Evolutionary conservation across 1,284 basidiomycete genomes (phyloP).

Genomic region (Sanguinoderma infundibulare): DNA sequence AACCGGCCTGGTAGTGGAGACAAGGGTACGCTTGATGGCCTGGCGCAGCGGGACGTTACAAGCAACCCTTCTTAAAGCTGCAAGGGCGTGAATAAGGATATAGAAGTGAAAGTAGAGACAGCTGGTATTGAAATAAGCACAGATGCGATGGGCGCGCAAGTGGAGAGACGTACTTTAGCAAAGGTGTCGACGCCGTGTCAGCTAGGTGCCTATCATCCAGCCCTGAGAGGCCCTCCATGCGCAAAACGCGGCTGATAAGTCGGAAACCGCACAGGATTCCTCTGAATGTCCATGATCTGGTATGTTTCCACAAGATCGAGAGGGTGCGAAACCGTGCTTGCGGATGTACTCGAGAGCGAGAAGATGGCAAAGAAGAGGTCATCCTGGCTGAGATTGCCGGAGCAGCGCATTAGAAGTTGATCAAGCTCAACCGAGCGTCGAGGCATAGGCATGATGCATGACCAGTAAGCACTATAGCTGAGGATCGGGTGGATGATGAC

Average conservation of each 20-base stretch:
- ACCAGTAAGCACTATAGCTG: too few relatives aligned
- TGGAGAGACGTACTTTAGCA: conserved; percentile 51
- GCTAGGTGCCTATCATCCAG: conserved; percentile 54
- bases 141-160: too few relatives aligned
- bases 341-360: conserved; percentile 56
- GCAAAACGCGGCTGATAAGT: conserved; percentile 42
- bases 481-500: too few relatives aligned
- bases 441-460: too few relatives aligned
- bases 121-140: conserved; percentile 37
- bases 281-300: conserved; percentile 36
- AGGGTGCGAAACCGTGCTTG: conserved; percentile 56
- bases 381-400: conserved; percentile 36
- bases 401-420: too few relatives aligned
- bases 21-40: conserved; percentile 19
- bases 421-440: too few relatives aligned
- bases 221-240: conserved; percentile 45
- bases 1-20: conserved; percentile 20
- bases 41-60: conserved; percentile 7
- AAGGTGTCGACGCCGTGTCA: conserved; percentile 54
- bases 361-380: conserved; percentile 60
- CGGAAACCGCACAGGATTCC: conserved; percentile 41
- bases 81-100: conserved; percentile 35
- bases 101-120: conserved; percentile 47
- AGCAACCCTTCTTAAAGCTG: conserved; percentile 24
- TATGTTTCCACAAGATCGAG: conserved; percentile 56